Evolutionary conservation across 305 asterid species (phyloP).

Genomic region (Euphrasia arctica): DNA sequence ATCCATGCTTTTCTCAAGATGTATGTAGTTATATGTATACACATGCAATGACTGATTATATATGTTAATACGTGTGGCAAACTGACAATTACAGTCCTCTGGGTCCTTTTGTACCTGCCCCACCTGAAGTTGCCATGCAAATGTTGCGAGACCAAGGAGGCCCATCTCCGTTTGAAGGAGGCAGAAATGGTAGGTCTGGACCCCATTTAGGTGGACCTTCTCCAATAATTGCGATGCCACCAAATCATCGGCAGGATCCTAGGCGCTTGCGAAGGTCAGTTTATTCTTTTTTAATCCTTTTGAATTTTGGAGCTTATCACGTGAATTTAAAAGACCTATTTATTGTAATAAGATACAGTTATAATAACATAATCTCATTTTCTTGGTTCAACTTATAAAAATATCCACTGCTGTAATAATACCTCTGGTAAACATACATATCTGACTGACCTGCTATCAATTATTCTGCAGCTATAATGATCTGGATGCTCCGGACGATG

Average conservation of each 20-base stretch:
- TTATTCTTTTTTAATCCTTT: neutral
- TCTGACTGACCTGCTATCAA: conserved; percentile 18
- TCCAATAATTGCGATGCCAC: conserved; percentile 82
- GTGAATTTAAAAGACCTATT: neutral
- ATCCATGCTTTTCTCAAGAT: neutral
- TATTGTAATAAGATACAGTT: too few species aligned
- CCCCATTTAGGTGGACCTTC: conserved; percentile 60
- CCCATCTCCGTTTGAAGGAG: conserved; percentile 83
- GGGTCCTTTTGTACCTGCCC: conserved; percentile 99
- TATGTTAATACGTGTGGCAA: conserved; percentile 7
- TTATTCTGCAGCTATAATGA: conserved; percentile 81
- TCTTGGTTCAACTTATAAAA: neutral
- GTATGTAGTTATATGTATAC: neutral
- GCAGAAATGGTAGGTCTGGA: conserved; percentile 76
- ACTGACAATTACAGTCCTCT: conserved; percentile 59
- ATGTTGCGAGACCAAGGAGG: conserved; percentile 97
- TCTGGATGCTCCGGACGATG: conserved; percentile 99
- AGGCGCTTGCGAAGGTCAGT: conserved; percentile 84
- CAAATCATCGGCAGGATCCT: conserved; percentile 87
- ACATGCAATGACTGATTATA: conserved; percentile 18
- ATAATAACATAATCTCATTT: neutral
- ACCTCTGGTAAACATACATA: too few species aligned
- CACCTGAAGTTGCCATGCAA: conserved; percentile 99
- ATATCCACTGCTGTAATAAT: neutral
- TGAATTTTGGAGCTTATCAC: neutral